Evolutionary conservation across 129 eudicot genomes (phyloP), one percentile per base, ranked within the genome.

Genomic region (Chrysanthemum lavandulifolium): DNA sequence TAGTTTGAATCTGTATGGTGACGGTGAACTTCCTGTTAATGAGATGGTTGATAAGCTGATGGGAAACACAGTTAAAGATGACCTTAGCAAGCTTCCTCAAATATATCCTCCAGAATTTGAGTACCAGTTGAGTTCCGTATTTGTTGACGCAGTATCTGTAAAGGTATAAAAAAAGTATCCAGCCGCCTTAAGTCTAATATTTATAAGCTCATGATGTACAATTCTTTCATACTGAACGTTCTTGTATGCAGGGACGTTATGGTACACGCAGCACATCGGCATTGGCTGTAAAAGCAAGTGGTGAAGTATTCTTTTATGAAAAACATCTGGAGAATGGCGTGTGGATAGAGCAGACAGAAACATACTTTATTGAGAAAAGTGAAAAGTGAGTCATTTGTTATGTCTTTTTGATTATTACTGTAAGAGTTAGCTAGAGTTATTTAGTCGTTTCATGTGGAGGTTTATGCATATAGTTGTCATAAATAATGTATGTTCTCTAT

Each of bases 221-320:
- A 29, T 43, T 10, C 40, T 79, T 8, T 40, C 5, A 47, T 66
- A 47, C 50, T 8, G 6, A 64, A 33, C 19, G 0, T 62, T 68
- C 2, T 40, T 54, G 25, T 79, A 52, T 45, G n/a, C 71, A 92
- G 98, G 90, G 94, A 36, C 82, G 80, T 74, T 92, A 88, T 89
- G 98, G 98, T 33, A 92, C 98, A 27, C 84, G 96, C 84, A 89
- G 96, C 82, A 92, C 81, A 31, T 85, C 95, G 47, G 91, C 86
- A 10, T 61, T 92, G 81, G 65, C 68, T 14, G 73, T 85, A 43
- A 83, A 74, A 63, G 77, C 75, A 53, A 81, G 61, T 74, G 89
- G 84, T 65, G 89, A 85, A 50, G 80, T 82, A 14, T 72, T 76
- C 70, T 92, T 92, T 68, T 82, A 81, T 51, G 98, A 92, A 65